Evolutionary conservation across 2,329 filamentous ascomycete species (phyloP).

Genomic region (Biscogniauxia sp.): DNA sequence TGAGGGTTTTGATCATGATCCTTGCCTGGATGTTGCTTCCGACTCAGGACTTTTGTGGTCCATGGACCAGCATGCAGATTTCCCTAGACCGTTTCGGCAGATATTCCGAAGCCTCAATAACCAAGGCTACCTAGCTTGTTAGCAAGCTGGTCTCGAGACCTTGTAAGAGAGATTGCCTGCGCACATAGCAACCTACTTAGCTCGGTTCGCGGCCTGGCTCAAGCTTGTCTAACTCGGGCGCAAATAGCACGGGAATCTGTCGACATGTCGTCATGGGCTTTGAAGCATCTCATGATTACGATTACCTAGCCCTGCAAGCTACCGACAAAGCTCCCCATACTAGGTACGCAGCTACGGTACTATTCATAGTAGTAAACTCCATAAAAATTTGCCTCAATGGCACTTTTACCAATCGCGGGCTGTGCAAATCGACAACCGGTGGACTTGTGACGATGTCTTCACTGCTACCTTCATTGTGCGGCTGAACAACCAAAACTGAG

Average conservation of each 20-base stretch:
- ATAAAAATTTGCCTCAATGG: neutral
- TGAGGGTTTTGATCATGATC: conserved; percentile 15
- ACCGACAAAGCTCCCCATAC: neutral
- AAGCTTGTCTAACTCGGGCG: neutral
- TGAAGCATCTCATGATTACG: conserved; percentile 5
- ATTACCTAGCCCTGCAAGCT: neutral
- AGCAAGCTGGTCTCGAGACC: neutral
- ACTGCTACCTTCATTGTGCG: neutral
- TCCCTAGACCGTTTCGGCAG: conserved; percentile 9
- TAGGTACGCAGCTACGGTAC: no score
- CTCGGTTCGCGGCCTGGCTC: neutral
- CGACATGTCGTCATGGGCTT: conserved; percentile 10
- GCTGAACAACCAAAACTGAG: conserved; percentile 1
- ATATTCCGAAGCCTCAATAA: neutral
- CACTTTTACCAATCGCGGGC: neutral
- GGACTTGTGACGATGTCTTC: neutral
- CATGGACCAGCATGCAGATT: conserved; percentile 7
- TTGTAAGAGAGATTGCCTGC: neutral
- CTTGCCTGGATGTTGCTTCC: conserved; percentile 5
- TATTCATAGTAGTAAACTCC: neutral
- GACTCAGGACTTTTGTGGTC: conserved; percentile 4
- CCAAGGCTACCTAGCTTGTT: neutral
- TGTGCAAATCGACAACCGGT: neutral
- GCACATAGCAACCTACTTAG: neutral
- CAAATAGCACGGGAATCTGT: neutral